Base-by-base conservation (phyloP, 2,329 filamentous ascomycete genomes). In the Didymellaceae sp. region DNA sequence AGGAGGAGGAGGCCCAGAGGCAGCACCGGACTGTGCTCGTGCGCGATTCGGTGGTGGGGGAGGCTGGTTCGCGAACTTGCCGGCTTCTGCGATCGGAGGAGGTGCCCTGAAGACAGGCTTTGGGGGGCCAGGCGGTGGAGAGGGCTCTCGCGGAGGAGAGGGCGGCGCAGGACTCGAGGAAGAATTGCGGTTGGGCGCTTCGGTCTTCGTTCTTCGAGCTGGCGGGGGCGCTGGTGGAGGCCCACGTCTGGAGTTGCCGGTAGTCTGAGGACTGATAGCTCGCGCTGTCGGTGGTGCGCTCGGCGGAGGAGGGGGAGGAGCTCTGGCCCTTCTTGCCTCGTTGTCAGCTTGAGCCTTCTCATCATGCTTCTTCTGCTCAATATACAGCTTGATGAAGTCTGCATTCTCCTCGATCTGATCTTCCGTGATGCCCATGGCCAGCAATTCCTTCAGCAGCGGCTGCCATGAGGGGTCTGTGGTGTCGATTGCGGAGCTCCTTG, bases 1-100 rank as follows among this genome's bases (percentile, higher is more conserved):
- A 9, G 87, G 87, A 28, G 87, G 83, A 21, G 87, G 87, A 1
- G 82, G 86, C 22, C 85, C 78, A 39, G 78, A 78, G 8, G 78
- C 63, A 59, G 80, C 46, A 62, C 77, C 69, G 8, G 80, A 82
- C 13, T 75, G 69, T 54, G 82, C 81, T 59, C 80, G 70, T 51
- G 76, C 71, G 65, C 80, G 73, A 66, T 78, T 62, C 72, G 82
- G 68, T 46, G 74, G 75, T 24, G 73, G 65, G 10, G 77, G 68
- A 16, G 78, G 78, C 48, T 78, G 76, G 22, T 78, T 73, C 3
- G 88, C 91, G 68, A 85, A 94, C 74, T 90, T 96, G 28, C 94
- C 94, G 50, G 94, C 94, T 72, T 96, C 92, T 46, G 90, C 85
- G 52, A 97, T 76, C 2, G 93, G 90, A 25, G 94, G 94, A 35